Evolutionary conservation across 208 protist species (phyloP).

Genomic region (Crithidia brevicula): DNA sequence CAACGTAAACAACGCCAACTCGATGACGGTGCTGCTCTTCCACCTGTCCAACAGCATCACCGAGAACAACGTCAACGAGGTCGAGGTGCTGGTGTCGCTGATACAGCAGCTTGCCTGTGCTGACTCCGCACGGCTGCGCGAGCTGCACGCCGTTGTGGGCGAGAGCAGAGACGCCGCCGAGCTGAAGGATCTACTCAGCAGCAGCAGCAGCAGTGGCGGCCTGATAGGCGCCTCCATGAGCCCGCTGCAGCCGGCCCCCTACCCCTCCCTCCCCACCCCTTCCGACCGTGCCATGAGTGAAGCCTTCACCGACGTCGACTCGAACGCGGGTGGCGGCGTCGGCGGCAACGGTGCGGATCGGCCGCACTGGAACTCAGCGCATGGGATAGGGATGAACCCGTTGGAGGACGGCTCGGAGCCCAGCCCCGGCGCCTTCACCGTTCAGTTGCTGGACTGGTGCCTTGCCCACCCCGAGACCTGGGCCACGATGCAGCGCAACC

Average conservation of each 20-base stretch:
- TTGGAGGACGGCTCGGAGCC: constrained; percentile 20
- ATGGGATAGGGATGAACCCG: constrained; percentile 5
- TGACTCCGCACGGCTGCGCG: constrained; percentile 49
- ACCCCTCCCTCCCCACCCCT: constrained; percentile 7
- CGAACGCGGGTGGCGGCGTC: background rate
- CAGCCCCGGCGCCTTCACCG: constrained; percentile 30
- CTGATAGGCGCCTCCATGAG: background rate
- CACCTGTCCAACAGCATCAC: constrained; percentile 49
- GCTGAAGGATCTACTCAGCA: constrained; percentile 63
- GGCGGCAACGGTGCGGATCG: background rate
- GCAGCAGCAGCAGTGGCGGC: background rate
- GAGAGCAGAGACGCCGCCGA: constrained; percentile 16
- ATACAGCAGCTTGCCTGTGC: constrained; percentile 50
- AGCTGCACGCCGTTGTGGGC: constrained; percentile 55
- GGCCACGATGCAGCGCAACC: constrained; percentile 14
- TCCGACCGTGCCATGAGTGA: constrained; percentile 30
- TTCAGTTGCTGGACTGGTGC: constrained; percentile 68
- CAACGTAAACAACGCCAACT: constrained; percentile 59
- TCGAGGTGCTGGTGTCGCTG: constrained; percentile 59
- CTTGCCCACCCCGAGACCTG: constrained; percentile 7
- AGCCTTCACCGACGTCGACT: constrained; percentile 16
- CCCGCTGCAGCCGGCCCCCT: background rate
- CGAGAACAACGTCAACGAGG: constrained; percentile 74
- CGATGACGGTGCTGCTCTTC: constrained; percentile 61
- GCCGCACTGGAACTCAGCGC: background rate